A percentile compares a stretch with the other conserved stretches of the same genome.
phyloP scores from a whole-genome alignment of 164 flowering plant genomes.

The Stephania yunnanensis region DNA sequence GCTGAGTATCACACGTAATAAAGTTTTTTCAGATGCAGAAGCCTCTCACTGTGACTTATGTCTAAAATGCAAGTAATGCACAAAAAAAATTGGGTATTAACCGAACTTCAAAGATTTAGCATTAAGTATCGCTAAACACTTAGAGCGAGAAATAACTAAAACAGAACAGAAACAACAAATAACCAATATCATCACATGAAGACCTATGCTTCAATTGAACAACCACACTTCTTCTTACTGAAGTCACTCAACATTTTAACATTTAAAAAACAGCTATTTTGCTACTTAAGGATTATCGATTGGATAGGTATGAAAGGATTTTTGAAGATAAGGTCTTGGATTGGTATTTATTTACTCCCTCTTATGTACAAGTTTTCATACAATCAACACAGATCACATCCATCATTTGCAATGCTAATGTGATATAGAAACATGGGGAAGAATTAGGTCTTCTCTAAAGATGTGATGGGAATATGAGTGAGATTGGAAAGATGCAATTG shows the following conservation, averaged over 20 bases:
- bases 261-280: too few species aligned
- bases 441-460: background rate
- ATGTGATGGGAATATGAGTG: background rate
- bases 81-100: background rate
- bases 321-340: too few species aligned
- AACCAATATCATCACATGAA: background rate
- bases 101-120: background rate
- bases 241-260: background rate
- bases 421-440: background rate
- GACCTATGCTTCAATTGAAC: background rate
- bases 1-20: conserved; percentile 32
- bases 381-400: background rate
- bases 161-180: background rate
- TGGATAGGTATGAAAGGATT: too few species aligned
- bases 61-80: background rate
- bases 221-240: background rate
- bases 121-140: too few species aligned
- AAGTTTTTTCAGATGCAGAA: conserved; percentile 5
- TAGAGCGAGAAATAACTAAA: too few species aligned
- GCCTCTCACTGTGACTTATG: background rate
- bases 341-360: background rate
- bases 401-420: background rate
- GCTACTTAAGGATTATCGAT: too few species aligned
- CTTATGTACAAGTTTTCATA: background rate
- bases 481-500: background rate